Conservation (phyloP, 129 eudicot genomes). For the Artemisia tridentata region DNA sequence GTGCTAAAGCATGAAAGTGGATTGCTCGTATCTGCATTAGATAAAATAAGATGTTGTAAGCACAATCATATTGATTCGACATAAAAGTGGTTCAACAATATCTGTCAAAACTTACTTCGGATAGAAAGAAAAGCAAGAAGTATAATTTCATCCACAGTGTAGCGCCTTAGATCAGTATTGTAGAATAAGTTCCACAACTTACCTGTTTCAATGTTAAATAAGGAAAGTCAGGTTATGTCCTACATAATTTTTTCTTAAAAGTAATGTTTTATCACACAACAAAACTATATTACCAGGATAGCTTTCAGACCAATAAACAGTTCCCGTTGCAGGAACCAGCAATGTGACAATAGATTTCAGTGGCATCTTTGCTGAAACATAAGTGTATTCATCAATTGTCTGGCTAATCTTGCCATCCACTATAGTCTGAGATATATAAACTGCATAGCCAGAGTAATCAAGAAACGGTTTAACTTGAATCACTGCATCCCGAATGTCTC, state of each 20-base stretch:
- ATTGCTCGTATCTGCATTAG: constrained; percentile 67
- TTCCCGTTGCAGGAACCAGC: constrained; percentile 75
- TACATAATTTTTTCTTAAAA: background rate
- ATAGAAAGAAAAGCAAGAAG: constrained; percentile 69
- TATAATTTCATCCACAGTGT: constrained; percentile 59
- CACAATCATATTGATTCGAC: constrained; percentile 22
- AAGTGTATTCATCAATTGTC: constrained; percentile 46
- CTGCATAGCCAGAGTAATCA: constrained; percentile 89
- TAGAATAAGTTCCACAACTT: constrained; percentile 36
- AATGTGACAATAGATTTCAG: constrained; percentile 37
- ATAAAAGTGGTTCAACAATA: background rate
- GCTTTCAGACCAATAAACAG: constrained; percentile 67
- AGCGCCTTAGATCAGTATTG: constrained; percentile 54
- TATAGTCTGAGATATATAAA: constrained; percentile 64
- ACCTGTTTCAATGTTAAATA: constrained; percentile 37
- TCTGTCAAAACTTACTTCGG: constrained; percentile 51
- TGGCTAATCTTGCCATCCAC: constrained; percentile 60
- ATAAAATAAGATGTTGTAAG: constrained; percentile 20
- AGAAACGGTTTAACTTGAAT: constrained; percentile 61
- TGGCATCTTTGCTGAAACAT: constrained; percentile 67
- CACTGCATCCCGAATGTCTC: constrained; percentile 33
- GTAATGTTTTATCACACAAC: constrained; percentile 20
- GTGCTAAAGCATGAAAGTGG: constrained; percentile 68
- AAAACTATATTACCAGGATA: constrained; percentile 60
- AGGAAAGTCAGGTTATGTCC: constrained; percentile 7